A percentile compares a stretch with the other conserved stretches of the same genome.
These are phyloP conservation scores for Pseudocercospora cruenta DNA, from an alignment of 2,329 filamentous ascomycete genomes.

Conservation along the genomic window DNA sequence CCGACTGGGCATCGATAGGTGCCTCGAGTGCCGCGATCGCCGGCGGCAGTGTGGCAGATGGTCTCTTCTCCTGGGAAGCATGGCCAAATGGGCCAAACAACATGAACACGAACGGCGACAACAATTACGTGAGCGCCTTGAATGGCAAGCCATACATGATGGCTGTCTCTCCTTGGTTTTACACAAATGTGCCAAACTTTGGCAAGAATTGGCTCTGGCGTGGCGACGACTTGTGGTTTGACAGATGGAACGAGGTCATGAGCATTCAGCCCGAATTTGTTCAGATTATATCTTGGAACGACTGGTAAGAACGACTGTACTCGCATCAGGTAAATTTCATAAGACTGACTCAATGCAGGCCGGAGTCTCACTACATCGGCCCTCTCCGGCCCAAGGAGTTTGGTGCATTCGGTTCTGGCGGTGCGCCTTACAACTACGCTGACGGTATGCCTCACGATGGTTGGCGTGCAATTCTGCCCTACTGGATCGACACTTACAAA, in stretches of 20 bases:
- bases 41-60: conserved; percentile 44
- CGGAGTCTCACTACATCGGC: conserved; percentile 59
- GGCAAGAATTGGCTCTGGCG: conserved; percentile 67
- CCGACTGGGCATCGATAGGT: conserved; percentile 52
- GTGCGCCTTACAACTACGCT: conserved; percentile 55
- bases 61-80: conserved; percentile 54
- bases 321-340: background rate
- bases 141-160: conserved; percentile 54
- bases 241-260: conserved; percentile 61
- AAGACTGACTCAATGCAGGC: conserved; percentile 4
- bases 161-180: conserved; percentile 57
- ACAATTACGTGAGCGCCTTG: conserved; percentile 44
- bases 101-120: conserved; percentile 51
- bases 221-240: conserved; percentile 64
- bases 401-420: conserved; percentile 18
- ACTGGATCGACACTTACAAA: conserved; percentile 57
- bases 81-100: conserved; percentile 57
- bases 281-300: conserved; percentile 63
- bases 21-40: conserved; percentile 17
- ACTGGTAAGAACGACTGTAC: conserved; percentile 48
- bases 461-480: conserved; percentile 55
- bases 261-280: conserved; percentile 56
- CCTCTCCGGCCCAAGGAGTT: conserved; percentile 32
- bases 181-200: conserved; percentile 59
- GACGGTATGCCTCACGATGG: conserved; percentile 54